Evolutionary conservation across 2,329 filamentous ascomycete species (phyloP).

Genomic region (Fusarium caatingaense): DNA sequence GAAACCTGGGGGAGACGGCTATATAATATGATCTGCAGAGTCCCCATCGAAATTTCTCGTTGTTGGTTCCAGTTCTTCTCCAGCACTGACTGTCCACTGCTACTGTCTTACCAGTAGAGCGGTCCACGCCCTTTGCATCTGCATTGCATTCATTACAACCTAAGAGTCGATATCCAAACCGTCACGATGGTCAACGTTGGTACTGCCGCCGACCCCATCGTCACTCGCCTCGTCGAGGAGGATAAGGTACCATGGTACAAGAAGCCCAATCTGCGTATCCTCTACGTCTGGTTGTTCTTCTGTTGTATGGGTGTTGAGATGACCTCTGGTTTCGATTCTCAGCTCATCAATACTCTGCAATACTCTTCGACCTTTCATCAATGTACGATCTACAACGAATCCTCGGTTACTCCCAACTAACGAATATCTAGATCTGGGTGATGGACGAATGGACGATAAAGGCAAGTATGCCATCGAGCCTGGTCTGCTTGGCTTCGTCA

Average conservation of each 20-base stretch:
- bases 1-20: neutral
- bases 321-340: constrained; percentile 67
- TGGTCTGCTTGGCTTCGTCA: constrained; percentile 59
- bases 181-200: constrained; percentile 39
- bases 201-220: constrained; percentile 39
- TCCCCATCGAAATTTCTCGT: constrained; percentile 2
- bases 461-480: constrained; percentile 45
- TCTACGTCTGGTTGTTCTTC: constrained; percentile 65
- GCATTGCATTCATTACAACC: neutral
- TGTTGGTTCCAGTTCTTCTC: constrained; percentile 5
- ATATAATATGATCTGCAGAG: constrained; percentile 31
- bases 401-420: neutral
- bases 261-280: constrained; percentile 63
- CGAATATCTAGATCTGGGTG: constrained; percentile 22
- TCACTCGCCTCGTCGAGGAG: constrained; percentile 49
- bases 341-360: constrained; percentile 55
- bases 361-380: constrained; percentile 53
- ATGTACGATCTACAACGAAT: constrained; percentile 40
- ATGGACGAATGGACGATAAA: constrained; percentile 27
- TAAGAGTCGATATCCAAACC: neutral
- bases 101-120: neutral
- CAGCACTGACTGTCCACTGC: neutral
- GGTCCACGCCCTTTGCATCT: neutral
- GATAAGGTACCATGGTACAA: constrained; percentile 61
- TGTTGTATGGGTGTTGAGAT: constrained; percentile 68